Percentiles rank a stretch among this genome's conserved stretches.
Evolutionary conservation across 441 rosid species (phyloP).

Genomic region (Mallotus repandus): DNA sequence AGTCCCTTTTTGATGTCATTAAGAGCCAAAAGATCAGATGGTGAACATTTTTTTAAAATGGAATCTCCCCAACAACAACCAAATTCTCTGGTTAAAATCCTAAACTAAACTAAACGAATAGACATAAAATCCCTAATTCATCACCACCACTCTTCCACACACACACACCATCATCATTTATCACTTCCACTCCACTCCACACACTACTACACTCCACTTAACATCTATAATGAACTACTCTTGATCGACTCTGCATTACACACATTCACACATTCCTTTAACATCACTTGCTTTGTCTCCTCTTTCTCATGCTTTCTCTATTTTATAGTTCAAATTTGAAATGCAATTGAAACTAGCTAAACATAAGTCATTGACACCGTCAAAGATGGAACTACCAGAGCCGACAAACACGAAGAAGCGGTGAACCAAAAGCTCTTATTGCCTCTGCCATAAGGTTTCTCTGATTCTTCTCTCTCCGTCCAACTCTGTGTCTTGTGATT

Average conservation of each 20-base stretch:
- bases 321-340: slow-evolving; percentile 10
- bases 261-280: not conserved
- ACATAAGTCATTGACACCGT: slow-evolving; percentile 20
- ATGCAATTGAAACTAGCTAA: slow-evolving; percentile 34
- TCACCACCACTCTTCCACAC: too few species aligned
- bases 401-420: slow-evolving; percentile 48
- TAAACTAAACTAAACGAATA: too few species aligned
- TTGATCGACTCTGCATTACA: slow-evolving; percentile 1
- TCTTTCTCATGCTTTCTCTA: slow-evolving; percentile 1
- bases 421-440: slow-evolving; percentile 53
- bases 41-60: too few species aligned
- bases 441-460: slow-evolving; percentile 38
- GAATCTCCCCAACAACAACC: too few species aligned
- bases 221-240: slow-evolving; percentile 17
- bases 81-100: too few species aligned
- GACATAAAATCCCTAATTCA: too few species aligned
- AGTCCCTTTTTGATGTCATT: too few species aligned
- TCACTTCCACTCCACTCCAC: slow-evolving; percentile 39
- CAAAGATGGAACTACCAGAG: slow-evolving; percentile 22
- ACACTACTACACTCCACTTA: not conserved
- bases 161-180: slow-evolving; percentile 16
- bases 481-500: slow-evolving; percentile 47
- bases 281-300: not conserved
- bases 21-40: too few species aligned
- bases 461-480: slow-evolving; percentile 27